These are phyloP conservation scores for Pseudogymnoascus sp. DNA, from an alignment of 2,329 filamentous ascomycete species.

Conservation along the genomic window DNA sequence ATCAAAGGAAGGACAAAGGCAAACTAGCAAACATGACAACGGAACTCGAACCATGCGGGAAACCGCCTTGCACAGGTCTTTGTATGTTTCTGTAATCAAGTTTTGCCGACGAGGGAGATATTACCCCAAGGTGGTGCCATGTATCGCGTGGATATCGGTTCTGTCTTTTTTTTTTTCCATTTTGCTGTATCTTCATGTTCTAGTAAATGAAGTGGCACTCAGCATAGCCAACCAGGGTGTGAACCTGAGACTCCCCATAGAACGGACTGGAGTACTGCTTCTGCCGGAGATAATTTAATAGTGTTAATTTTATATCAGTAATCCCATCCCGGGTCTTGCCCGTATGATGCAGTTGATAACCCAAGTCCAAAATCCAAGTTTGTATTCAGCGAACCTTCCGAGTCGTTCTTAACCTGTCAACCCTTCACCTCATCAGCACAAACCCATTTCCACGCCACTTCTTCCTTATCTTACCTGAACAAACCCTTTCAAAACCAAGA, in stretches of 20 bases:
- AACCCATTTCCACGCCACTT: not conserved
- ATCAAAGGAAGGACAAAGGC: not conserved
- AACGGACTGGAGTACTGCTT: not conserved
- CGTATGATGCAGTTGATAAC: not conserved
- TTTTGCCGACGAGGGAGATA: not conserved
- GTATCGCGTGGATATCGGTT: not conserved
- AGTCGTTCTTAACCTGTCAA: not conserved
- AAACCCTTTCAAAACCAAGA: not conserved
- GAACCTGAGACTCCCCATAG: not conserved
- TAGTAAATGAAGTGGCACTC: not conserved
- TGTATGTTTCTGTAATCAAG: not conserved
- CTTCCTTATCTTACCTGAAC: not conserved
- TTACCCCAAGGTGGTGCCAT: not conserved
- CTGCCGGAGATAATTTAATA: not conserved
- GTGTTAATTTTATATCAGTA: not conserved
- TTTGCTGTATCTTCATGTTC: not conserved
- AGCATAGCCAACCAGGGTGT: not conserved
- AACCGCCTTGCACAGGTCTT: not conserved
- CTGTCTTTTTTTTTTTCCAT: not conserved
- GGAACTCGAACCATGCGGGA: not conserved
- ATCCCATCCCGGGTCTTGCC: not conserved
- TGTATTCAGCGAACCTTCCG: not conserved
- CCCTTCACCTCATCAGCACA: not conserved
- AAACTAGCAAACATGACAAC: not conserved
- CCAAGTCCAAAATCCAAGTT: not conserved